Evolutionary conservation across 2,329 filamentous ascomycete genomes (phyloP).

Genomic region (Ophiosphaerella korrae): DNA sequence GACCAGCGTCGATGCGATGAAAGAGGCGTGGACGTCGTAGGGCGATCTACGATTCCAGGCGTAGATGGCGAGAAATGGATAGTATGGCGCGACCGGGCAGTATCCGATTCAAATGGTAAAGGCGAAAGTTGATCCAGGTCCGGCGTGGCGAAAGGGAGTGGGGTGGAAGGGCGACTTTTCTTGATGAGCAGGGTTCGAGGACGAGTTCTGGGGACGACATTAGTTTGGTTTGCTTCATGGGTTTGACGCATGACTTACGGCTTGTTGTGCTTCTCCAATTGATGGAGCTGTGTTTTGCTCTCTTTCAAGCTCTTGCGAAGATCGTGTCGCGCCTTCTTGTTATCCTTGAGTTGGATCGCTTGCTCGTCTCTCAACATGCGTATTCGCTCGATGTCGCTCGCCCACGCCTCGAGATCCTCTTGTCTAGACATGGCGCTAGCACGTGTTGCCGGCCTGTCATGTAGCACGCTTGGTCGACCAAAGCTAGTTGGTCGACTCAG

Average conservation of each 20-base stretch:
- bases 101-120: slow-evolving; percentile 1
- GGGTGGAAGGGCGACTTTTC: slow-evolving; percentile 10
- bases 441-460: slow-evolving; percentile 26
- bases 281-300: slow-evolving; percentile 39
- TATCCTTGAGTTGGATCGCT: slow-evolving; percentile 38
- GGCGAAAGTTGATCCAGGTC: slow-evolving; percentile 3
- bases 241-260: slow-evolving; percentile 14
- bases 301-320: slow-evolving; percentile 41
- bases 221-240: not conserved
- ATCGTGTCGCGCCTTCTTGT: slow-evolving; percentile 35
- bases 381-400: slow-evolving; percentile 40
- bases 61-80: slow-evolving; percentile 2
- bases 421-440: slow-evolving; percentile 21
- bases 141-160: not conserved
- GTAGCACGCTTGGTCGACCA: slow-evolving; percentile 10
- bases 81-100: slow-evolving; percentile 3
- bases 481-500: slow-evolving; percentile 8
- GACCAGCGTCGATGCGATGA: slow-evolving; percentile 4
- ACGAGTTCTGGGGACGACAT: slow-evolving; percentile 7
- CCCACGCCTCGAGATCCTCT: slow-evolving; percentile 37
- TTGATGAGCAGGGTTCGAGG: slow-evolving; percentile 14
- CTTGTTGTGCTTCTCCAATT: slow-evolving; percentile 31
- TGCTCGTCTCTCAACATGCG: slow-evolving; percentile 42
- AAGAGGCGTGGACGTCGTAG: slow-evolving; percentile 5
- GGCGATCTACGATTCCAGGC: not conserved